These are phyloP conservation scores for Picea glauca DNA, from an alignment of 75 land plant species.

Conservation along the genomic window DNA sequence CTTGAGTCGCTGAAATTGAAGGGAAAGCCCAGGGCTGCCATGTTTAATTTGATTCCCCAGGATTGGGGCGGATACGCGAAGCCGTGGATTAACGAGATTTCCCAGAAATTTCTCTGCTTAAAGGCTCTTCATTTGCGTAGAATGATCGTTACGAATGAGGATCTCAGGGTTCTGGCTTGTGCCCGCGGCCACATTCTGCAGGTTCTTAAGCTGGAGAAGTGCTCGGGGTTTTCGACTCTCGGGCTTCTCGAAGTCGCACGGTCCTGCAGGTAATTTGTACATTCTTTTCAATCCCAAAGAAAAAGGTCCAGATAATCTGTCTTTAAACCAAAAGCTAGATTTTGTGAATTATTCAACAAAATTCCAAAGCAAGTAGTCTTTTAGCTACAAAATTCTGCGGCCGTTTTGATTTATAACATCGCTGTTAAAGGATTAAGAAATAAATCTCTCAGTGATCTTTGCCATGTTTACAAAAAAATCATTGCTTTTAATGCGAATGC, in stretches of 20 bases:
- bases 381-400: no score
- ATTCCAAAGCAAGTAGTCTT: no score
- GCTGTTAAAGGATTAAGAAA: no score
- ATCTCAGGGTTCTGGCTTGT: slow-evolving; percentile 39
- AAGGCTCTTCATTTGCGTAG: slow-evolving; percentile 69
- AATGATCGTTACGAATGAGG: slow-evolving; percentile 76
- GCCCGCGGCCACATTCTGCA: slow-evolving; percentile 32
- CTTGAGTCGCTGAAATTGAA: slow-evolving; percentile 73
- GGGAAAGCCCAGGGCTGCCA: slow-evolving; percentile 87
- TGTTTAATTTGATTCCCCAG: slow-evolving; percentile 76
- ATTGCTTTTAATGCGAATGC: no score
- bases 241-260: slow-evolving; percentile 47
- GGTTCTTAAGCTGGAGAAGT: slow-evolving; percentile 57
- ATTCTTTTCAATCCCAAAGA: no score
- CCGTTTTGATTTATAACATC: no score
- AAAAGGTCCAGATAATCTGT: no score
- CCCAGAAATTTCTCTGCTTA: slow-evolving; percentile 31
- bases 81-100: slow-evolving; percentile 66
- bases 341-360: no score
- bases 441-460: no score
- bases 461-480: no score
- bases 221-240: slow-evolving; percentile 72
- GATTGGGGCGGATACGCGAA: slow-evolving; percentile 87
- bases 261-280: slow-evolving; percentile 60
- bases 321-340: no score